Evolutionary conservation across 768 basidiomycete species (phyloP), one percentile per base, ranked within the genome.

Genomic region (Favolaschia claudopus): DNA sequence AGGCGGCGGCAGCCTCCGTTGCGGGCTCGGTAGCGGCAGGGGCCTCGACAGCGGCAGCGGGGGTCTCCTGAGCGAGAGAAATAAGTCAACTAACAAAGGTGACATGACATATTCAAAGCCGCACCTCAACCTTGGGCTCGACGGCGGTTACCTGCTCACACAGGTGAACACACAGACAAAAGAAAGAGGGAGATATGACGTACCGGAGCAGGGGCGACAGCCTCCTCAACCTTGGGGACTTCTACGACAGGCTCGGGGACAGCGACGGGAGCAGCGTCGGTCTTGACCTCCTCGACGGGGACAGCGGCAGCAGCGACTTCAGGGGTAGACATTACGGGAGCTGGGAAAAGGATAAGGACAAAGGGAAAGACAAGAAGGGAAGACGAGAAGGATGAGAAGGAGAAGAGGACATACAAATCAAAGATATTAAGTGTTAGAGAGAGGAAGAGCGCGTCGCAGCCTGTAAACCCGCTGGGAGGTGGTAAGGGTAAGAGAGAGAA

Each of bases 271-370:
- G 77, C 69, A 71, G 85, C 85, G 59, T 69, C 72, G 63, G 75
- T 75, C 76, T 83, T 83, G 58, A 78, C 75, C 72, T 86, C 88
- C 75, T 87, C 86, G 55, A 77, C 74, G 73, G 79, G 70, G 46
- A 69, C 76, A 67, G 71, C 80, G 70, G 78, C 78, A 67, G 74
- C 68, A 61, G 74, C 70, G 70, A 74, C 72, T 76, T 88, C 89
- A 69, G 88, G 74, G 76, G 89, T 84, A 82, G 92, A 93, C 91
- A 95, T 93, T 92, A 92, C 86, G 78, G 78, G 76, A 83, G 85
- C 85, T 87, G 72, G 36, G 57, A 61, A 55, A 61, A 60, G 48
- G 63, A 65, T 65, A 65, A 45, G 53, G 48, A 62, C 47, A 57
- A 51, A 42, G 58, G 54, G 38, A 34, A n/a, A n/a, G n/a, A n/a